Percentiles rank a stretch among this genome's conserved stretches.
Conservation (phyloP, 805 yeast genomes). For the Hanseniaspora mollemarum region DNA sequence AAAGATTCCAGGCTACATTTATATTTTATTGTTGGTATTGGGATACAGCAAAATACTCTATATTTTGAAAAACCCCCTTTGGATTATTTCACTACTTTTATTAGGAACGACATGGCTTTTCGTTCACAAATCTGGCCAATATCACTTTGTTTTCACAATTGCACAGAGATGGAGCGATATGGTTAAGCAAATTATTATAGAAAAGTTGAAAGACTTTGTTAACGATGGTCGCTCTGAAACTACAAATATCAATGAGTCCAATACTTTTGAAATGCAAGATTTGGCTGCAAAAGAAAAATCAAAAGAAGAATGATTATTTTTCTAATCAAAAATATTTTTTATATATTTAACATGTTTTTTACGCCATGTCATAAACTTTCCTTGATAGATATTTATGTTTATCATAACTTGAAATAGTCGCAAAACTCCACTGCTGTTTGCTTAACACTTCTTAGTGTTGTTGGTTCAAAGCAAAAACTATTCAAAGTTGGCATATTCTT, state of each 20-base stretch:
- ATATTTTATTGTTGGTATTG: conserved; percentile 54
- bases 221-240: conserved; percentile 36
- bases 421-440: neutral
- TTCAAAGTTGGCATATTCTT: too few species aligned
- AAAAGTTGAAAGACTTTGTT: conserved; percentile 47
- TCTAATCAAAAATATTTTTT: too few species aligned
- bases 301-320: neutral
- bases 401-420: neutral
- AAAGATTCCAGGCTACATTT: conserved; percentile 74
- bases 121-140: conserved; percentile 56
- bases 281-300: conserved; percentile 19
- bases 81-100: conserved; percentile 50
- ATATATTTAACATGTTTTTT: too few species aligned
- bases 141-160: conserved; percentile 63
- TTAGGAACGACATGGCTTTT: conserved; percentile 50
- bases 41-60: conserved; percentile 97
- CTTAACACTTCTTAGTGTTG: neutral
- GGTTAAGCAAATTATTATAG: conserved; percentile 43
- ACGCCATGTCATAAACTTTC: too few species aligned
- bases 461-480: too few species aligned
- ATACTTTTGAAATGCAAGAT: conserved; percentile 29
- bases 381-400: too few species aligned
- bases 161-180: conserved; percentile 48
- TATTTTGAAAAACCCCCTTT: conserved; percentile 73
- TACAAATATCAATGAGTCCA: conserved; percentile 16